phyloP scores from a whole-genome alignment of 1,139 yeast species.

The Chernovozyma sophiae-reginae region DNA sequence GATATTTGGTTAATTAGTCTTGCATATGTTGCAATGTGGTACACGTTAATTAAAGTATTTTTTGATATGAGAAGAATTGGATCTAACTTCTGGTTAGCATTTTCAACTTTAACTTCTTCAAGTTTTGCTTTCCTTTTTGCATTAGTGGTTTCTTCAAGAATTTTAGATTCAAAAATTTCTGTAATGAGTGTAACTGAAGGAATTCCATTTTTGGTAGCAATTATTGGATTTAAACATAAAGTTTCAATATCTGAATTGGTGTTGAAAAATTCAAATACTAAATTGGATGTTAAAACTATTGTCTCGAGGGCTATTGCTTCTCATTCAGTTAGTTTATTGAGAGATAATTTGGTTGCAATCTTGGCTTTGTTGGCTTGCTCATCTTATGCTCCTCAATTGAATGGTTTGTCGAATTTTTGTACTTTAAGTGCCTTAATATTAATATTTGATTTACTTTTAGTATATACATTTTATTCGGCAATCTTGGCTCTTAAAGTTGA shows the following conservation, averaged over 20 bases:
- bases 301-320: conserved; percentile 60
- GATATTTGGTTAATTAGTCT: conserved; percentile 77
- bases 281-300: conserved; percentile 40
- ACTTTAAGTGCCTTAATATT: conserved; percentile 71
- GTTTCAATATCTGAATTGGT: conserved; percentile 69
- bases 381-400: conserved; percentile 64
- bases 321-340: conserved; percentile 66
- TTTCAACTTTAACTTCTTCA: conserved; percentile 76
- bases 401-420: conserved; percentile 83
- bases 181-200: conserved; percentile 84
- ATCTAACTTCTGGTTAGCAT: conserved; percentile 85
- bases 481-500: conserved; percentile 86
- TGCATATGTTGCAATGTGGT: conserved; percentile 90
- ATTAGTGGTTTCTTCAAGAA: conserved; percentile 56
- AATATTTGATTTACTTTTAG: conserved; percentile 67
- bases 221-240: conserved; percentile 90
- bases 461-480: conserved; percentile 82
- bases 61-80: conserved; percentile 77
- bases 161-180: conserved; percentile 57
- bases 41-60: conserved; percentile 75
- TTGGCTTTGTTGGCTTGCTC: conserved; percentile 67
- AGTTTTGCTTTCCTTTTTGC: conserved; percentile 87
- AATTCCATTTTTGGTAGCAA: conserved; percentile 87
- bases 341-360: conserved; percentile 77
- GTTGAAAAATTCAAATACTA: conserved; percentile 36